Evolutionary conservation across 2,329 filamentous ascomycete species (phyloP), one percentile per base, ranked within the genome.

Genomic region (Ascochyta lentis): DNA sequence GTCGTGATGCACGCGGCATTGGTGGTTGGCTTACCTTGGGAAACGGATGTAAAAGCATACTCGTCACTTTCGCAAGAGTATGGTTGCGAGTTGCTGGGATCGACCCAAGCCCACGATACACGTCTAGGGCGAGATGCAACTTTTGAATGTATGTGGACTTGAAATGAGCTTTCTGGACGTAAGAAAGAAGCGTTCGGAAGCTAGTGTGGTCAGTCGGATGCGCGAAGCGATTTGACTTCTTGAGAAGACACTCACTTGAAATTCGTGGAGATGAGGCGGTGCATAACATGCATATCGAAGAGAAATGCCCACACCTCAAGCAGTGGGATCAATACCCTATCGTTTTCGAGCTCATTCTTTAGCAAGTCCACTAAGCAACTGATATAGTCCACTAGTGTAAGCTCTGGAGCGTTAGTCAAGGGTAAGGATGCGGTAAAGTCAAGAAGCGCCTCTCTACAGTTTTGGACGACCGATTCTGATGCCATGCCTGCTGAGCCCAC

Each of bases 71-170:
- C 70, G 83, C 86, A 49, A 87, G 75, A 3, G 89, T 89, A 19
- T 83, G 82, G 54, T 79, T 79, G 8, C 78, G 76, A 7, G 85
- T 76, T 0, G 78, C 77, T 23, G 79, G 75, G n/a, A 83, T 72
- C n/a, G 70, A 66, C 4, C 86, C 85, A 24, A 96, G 77, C 0
- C 86, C 86, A 3, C 87, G 85, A 75, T 97, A 98, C 12, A 95
- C 84, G 67, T 88, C 89, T 58, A 96, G 79, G 22, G 90, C 91
- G 0, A 91, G 89, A 70, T 91, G 85, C 1, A 98, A 81, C 73
- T 95, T 94, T 46, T 88, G 85, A 39, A 96, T 85, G 71, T 91
- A 95, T 19, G 89, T 86, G 1, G 89, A 90, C 76, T 93, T 94
- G 79, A 90, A 93, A 60, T 93, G 90, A 0, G 90, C 84, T 74